Evolutionary conservation across 805 yeast species (phyloP).

Genomic region (Wickerhamiella slavikovae): DNA sequence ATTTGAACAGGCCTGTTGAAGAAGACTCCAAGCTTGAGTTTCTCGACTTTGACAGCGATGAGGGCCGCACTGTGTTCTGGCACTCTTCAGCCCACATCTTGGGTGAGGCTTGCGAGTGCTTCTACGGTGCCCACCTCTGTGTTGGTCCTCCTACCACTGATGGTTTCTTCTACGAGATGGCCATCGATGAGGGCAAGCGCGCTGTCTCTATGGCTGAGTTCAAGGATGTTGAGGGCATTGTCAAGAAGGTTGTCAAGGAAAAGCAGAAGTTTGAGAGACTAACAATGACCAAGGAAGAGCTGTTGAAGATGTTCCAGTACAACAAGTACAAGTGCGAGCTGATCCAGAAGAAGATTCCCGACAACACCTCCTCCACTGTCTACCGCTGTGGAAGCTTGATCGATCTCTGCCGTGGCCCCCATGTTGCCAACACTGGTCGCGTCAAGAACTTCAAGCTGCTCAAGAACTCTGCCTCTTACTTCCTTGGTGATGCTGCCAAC

Average conservation of each 20-base stretch:
- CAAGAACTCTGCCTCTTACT: constrained; percentile 91
- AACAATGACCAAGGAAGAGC: constrained; percentile 76
- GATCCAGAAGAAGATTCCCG: constrained; percentile 77
- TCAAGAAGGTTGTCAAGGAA: constrained; percentile 79
- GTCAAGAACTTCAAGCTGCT: constrained; percentile 84
- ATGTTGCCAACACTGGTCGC: constrained; percentile 91
- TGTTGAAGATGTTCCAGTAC: constrained; percentile 82
- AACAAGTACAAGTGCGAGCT: constrained; percentile 87
- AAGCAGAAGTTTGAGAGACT: constrained; percentile 90
- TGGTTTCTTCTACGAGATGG: constrained; percentile 94
- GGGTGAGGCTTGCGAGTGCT: constrained; percentile 97
- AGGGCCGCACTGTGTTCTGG: constrained; percentile 94
- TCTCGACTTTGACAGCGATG: constrained; percentile 81
- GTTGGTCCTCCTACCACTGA: constrained; percentile 95
- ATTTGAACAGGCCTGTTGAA: constrained; percentile 84
- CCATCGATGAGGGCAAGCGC: constrained; percentile 54
- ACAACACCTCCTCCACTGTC: constrained; percentile 88
- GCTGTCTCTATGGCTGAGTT: constrained; percentile 71
- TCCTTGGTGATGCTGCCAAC: constrained; percentile 78
- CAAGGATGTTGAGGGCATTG: constrained; percentile 61
- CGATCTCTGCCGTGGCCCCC: constrained; percentile 95
- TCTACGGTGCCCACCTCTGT: constrained; percentile 80
- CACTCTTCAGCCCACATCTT: constrained; percentile 96
- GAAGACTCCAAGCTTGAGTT: constrained; percentile 46
- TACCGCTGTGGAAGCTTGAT: constrained; percentile 95